A percentile compares a stretch with the other conserved stretches of the same genome.
Evolutionary conservation across 208 protist genomes (phyloP).

Genomic region (Leishmania gerbilli): DNA sequence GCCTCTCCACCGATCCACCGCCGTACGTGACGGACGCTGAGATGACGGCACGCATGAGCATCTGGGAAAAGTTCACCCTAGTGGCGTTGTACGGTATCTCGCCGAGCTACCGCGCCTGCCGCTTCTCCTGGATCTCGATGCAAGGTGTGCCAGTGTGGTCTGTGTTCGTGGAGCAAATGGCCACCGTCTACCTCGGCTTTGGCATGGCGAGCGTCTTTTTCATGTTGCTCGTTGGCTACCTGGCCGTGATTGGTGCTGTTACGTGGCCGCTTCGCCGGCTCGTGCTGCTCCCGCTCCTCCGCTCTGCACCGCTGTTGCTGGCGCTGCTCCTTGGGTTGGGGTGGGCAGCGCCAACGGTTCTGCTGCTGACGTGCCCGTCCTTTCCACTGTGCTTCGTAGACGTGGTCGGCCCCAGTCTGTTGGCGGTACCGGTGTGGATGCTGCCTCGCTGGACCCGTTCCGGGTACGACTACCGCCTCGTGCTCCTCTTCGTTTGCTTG

Average conservation of each 20-base stretch:
- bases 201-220: slow-evolving; percentile 36
- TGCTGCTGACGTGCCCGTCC: slow-evolving; percentile 34
- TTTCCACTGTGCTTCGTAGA: slow-evolving; percentile 55
- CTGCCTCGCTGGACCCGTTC: slow-evolving; percentile 35
- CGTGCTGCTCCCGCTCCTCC: slow-evolving; percentile 29
- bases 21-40: slow-evolving; percentile 41
- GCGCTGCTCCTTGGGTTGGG: slow-evolving; percentile 24
- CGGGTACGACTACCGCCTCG: slow-evolving; percentile 41
- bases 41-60: slow-evolving; percentile 61
- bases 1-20: slow-evolving; percentile 40
- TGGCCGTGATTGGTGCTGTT: slow-evolving; percentile 17
- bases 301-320: slow-evolving; percentile 9
- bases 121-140: slow-evolving; percentile 72
- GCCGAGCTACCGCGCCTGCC: slow-evolving; percentile 59
- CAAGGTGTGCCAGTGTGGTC: slow-evolving; percentile 49
- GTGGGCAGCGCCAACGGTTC: slow-evolving; percentile 49
- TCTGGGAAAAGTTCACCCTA: slow-evolving; percentile 56
- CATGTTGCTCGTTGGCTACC: slow-evolving; percentile 23
- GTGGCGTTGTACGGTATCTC: slow-evolving; percentile 50
- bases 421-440: slow-evolving; percentile 37
- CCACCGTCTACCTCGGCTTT: slow-evolving; percentile 55
- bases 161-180: slow-evolving; percentile 49
- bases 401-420: slow-evolving; percentile 30
- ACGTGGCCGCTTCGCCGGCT: slow-evolving; percentile 33
- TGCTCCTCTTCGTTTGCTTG: slow-evolving; percentile 20